phyloP scores from a whole-genome alignment of 2,329 filamentous ascomycete species.

The Arthrobotrys pseudoclavata region DNA sequence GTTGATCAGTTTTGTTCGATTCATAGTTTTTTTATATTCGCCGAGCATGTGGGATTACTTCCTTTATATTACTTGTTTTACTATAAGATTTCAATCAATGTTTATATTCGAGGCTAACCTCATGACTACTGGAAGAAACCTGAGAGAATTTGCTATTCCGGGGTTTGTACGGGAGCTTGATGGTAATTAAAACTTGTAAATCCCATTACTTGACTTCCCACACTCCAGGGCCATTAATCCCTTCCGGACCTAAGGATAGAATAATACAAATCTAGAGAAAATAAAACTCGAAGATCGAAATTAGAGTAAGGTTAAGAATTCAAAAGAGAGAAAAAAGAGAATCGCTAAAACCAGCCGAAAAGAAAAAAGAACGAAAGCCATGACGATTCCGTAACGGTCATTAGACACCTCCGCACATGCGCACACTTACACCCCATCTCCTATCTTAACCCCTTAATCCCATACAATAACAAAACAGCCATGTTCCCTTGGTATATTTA shows the following conservation, averaged over 20 bases:
- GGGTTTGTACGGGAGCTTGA: background rate
- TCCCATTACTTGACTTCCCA: background rate
- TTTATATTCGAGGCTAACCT: background rate
- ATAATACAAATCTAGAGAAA: slow-evolving; percentile 1
- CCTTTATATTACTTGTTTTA: slow-evolving; percentile 37
- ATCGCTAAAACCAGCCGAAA: slow-evolving; percentile 23
- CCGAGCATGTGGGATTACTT: slow-evolving; percentile 20
- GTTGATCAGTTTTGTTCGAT: background rate
- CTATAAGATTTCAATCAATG: slow-evolving; percentile 1
- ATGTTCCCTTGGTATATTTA: slow-evolving; percentile 53
- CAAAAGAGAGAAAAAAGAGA: slow-evolving; percentile 34
- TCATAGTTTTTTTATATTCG: slow-evolving; percentile 8
- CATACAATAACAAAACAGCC: slow-evolving; percentile 44
- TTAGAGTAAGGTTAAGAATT: background rate
- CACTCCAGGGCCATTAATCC: background rate
- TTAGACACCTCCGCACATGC: slow-evolving; percentile 34
- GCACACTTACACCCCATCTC: slow-evolving; percentile 24
- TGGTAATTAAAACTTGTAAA: slow-evolving; percentile 4
- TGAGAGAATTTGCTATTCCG: no score
- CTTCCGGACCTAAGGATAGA: slow-evolving; percentile 1
- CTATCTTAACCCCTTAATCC: slow-evolving; percentile 41
- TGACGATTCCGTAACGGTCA: slow-evolving; percentile 56
- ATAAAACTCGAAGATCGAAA: background rate
- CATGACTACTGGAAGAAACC: background rate
- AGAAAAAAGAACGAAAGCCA: slow-evolving; percentile 32